A percentile compares a stretch with the other conserved stretches of the same genome.
Evolutionary conservation across 306 rosid species (phyloP).

Genomic region (Quercus rubra): DNA sequence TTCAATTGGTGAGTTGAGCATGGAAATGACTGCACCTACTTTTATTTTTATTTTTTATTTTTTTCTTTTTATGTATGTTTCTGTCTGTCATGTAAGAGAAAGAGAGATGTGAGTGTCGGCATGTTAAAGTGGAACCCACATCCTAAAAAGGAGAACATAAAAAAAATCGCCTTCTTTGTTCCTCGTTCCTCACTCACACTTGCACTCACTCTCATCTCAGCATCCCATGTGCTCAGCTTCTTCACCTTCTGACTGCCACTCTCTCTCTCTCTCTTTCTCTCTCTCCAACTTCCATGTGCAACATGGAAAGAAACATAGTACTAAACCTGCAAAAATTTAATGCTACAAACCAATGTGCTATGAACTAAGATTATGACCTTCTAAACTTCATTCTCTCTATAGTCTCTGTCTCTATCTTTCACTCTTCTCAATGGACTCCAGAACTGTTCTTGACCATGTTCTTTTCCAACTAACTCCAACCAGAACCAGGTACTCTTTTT

Average conservation of each 20-base stretch:
- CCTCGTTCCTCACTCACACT: conserved; percentile 4
- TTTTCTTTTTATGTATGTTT: no score
- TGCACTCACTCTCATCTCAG: neutral
- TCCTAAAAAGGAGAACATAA: conserved; percentile 23
- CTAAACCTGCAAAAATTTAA: conserved; percentile 4
- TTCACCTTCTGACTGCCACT: conserved; percentile 26
- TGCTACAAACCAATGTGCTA: conserved; percentile 6
- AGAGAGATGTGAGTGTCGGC: conserved; percentile 32
- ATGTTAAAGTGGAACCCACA: conserved; percentile 57
- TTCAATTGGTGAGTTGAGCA: no score
- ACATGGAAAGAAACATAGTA: conserved; percentile 9
- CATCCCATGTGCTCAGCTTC: conserved; percentile 57
- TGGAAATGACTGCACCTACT: no score
- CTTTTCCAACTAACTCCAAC: conserved; percentile 99
- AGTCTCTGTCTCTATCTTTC: conserved; percentile 1
- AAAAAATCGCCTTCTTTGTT: conserved; percentile 16
- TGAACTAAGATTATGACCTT: conserved; percentile 23
- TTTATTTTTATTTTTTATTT: no score
- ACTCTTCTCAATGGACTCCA: conserved; percentile 60
- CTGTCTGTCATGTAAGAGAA: neutral
- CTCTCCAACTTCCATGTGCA: conserved; percentile 38
- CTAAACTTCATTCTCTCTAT: conserved; percentile 17
- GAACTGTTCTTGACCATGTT: conserved; percentile 78
- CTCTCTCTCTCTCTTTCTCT: conserved; percentile 10
- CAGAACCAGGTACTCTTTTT: conserved; percentile 68